Conservation (phyloP, 1,284 basidiomycete genomes). For the Psilocybe mexicana region DNA sequence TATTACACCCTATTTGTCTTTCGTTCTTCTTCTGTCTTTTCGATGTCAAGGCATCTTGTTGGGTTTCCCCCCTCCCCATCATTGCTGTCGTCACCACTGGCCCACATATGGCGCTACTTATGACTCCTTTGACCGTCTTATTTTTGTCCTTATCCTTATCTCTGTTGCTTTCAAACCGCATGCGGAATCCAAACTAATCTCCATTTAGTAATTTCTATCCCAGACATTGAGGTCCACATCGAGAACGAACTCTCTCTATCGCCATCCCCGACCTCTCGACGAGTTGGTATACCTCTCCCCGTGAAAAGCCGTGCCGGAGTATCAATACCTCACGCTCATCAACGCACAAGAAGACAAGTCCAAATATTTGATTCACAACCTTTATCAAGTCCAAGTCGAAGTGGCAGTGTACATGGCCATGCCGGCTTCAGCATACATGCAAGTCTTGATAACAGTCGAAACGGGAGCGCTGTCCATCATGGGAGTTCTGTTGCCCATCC, state of each 20-base stretch:
- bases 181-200: slow-evolving; percentile 25
- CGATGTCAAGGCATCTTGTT: slow-evolving; percentile 7
- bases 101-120: slow-evolving; percentile 13
- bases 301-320: slow-evolving; percentile 57
- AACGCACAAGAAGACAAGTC: slow-evolving; percentile 58
- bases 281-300: slow-evolving; percentile 65
- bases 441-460: slow-evolving; percentile 28
- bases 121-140: slow-evolving; percentile 22
- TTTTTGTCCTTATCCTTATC: slow-evolving; percentile 31
- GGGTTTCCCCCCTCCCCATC: not conserved
- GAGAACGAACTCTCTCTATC: slow-evolving; percentile 63
- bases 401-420: slow-evolving; percentile 38
- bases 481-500: slow-evolving; percentile 43
- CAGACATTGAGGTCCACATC: slow-evolving; percentile 73
- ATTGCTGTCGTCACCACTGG: slow-evolving; percentile 11
- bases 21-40: slow-evolving; percentile 11
- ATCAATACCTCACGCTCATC: slow-evolving; percentile 53
- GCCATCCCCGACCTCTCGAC: slow-evolving; percentile 66
- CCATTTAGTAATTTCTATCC: slow-evolving; percentile 72
- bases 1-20: slow-evolving; percentile 13
- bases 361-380: slow-evolving; percentile 81
- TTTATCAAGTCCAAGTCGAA: slow-evolving; percentile 57
- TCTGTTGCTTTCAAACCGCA: slow-evolving; percentile 16
- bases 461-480: slow-evolving; percentile 39
- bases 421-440: slow-evolving; percentile 35